phyloP scores from a whole-genome alignment of 371 early-diverging fungal species.

The Blakeslea trispora region DNA sequence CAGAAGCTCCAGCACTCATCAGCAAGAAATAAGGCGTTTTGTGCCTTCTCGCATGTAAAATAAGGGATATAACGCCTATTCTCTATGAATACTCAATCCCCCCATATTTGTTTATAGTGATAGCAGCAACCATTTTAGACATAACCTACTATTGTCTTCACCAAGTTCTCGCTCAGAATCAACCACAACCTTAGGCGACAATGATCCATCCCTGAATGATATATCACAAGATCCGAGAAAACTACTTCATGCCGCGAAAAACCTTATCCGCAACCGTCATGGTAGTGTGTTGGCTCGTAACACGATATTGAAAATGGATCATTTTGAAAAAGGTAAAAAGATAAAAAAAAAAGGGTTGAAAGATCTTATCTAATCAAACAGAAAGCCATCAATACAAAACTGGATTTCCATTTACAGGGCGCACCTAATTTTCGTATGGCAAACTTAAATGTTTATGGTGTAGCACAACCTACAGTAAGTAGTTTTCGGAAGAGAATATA shows the following conservation, averaged over 20 bases:
- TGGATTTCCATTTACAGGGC: slow-evolving; percentile 68
- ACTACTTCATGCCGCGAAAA: slow-evolving; percentile 32
- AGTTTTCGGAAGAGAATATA: no score
- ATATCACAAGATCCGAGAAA: slow-evolving; percentile 24
- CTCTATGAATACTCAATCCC: no score
- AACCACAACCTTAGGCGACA: not conserved
- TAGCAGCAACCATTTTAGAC: not conserved
- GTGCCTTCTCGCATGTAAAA: slow-evolving; percentile 4
- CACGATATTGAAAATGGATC: slow-evolving; percentile 66
- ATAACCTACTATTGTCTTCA: not conserved
- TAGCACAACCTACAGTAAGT: slow-evolving; percentile 66
- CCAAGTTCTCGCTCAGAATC: not conserved
- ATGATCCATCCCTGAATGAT: not conserved
- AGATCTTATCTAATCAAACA: not conserved
- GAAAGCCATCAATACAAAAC: slow-evolving; percentile 51
- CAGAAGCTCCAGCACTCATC: no score
- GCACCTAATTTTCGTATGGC: slow-evolving; percentile 72
- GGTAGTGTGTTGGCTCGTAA: slow-evolving; percentile 62
- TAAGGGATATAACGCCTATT: no score
- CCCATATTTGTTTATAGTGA: no score
- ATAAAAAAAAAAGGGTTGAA: not conserved
- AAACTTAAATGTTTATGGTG: slow-evolving; percentile 64
- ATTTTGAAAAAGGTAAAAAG: slow-evolving; percentile 54
- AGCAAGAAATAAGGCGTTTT: not conserved
- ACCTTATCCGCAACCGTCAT: slow-evolving; percentile 36